Base-by-base conservation (phyloP, 2,329 filamentous ascomycete genomes). In the Cryphonectria carpinicola region DNA sequence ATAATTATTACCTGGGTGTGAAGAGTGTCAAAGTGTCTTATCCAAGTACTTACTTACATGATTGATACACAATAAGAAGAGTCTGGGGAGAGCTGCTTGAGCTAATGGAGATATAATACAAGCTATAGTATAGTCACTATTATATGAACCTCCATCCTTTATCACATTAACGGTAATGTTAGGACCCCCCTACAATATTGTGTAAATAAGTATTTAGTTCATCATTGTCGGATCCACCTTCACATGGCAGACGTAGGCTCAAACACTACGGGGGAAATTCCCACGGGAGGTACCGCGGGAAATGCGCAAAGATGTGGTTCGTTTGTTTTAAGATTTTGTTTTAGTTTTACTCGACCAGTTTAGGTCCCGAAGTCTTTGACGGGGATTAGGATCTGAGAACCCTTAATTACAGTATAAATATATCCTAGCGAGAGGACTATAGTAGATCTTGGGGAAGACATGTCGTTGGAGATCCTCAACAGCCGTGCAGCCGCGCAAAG, bases 391-490 rank as follows among this genome's bases (percentile, higher is more conserved):
- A 63, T 19, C 61, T 63, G 37, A 43, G 22, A 17, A 41, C 32
- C 25, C 25, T 19, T 60, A 32, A 32, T 32, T 32, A 17, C 25
- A n/a, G 17, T 10, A 39, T 10, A 39, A 11, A 35, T 35, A 32
- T 14, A 64, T 25, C 61, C 28, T 32, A n/a, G 39, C 39, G 8
- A 52, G 19, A 58, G n/a, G 11, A 4, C 32, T 32, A 13, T 11
- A 60, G 32, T 11, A 22, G 25, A 32, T 65, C 25, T 52, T 14
- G 22, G 32, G 32, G 61, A 28, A 28, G 28, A 68, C 0, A 64
- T 63, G 56, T 52, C 56, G 32, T 62, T 68, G 58, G 32, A 66
- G 68, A 69, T 69, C 68, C 39, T 17, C 54, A 62, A 41, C 14
- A 67, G 58, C 58, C 58, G 46, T 56, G 25, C 28, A 54, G 54